Conservation (phyloP, 257 asterid genomes). For the Leptodermis oblonga region DNA sequence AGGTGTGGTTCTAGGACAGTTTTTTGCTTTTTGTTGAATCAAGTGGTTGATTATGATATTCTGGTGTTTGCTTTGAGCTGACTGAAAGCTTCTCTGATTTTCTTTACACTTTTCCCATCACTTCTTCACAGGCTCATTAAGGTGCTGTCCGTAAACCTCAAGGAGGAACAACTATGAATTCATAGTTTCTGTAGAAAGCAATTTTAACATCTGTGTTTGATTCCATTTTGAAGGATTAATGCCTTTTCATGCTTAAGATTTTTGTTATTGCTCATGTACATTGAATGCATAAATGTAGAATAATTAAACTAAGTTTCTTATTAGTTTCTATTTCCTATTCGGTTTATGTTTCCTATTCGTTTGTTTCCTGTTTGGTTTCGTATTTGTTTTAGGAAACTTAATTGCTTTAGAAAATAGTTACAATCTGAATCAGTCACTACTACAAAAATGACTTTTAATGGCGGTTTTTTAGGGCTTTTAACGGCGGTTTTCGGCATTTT, state of each 20-base stretch:
- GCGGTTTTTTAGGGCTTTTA: too few relatives aligned
- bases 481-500: too few relatives aligned
- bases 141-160: slow-evolving; percentile 34
- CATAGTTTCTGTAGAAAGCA: background rate
- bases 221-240: background rate
- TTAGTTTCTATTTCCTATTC: too few relatives aligned
- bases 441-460: too few relatives aligned
- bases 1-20: too few relatives aligned
- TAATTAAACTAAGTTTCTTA: too few relatives aligned
- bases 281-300: background rate
- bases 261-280: background rate
- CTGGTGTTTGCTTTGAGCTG: slow-evolving; percentile 63
- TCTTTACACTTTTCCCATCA: slow-evolving; percentile 72
- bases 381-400: too few relatives aligned
- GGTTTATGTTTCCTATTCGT: too few relatives aligned
- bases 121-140: slow-evolving; percentile 58
- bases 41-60: slow-evolving; percentile 69
- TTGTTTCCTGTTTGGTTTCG: too few relatives aligned
- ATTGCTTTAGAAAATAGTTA: too few relatives aligned
- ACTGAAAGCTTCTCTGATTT: slow-evolving; percentile 58
- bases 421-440: too few relatives aligned
- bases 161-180: background rate
- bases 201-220: background rate
- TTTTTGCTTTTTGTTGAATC: slow-evolving; percentile 75
- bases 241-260: background rate